Percentiles rank a stretch among this genome's conserved stretches.
These are phyloP conservation scores for Sugiyamaella grinbergsii DNA, from an alignment of 1,139 yeast genomes.

Conservation along the genomic window DNA sequence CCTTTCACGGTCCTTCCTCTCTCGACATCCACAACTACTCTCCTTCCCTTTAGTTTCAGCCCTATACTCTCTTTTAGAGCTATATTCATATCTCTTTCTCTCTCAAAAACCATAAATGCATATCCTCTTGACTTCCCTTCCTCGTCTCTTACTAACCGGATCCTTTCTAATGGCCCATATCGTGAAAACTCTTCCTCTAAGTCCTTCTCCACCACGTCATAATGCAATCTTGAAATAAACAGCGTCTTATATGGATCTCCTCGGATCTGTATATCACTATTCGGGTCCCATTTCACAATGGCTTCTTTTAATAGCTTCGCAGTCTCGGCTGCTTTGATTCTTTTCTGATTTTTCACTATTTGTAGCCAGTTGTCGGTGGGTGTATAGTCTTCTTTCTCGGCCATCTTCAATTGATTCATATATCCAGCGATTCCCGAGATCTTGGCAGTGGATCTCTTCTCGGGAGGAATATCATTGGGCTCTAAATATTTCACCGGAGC, in stretches of 20 bases:
- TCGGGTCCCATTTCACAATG: constrained; percentile 56
- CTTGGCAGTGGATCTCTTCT: constrained; percentile 51
- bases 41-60: constrained; percentile 53
- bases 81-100: constrained; percentile 56
- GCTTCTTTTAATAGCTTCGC: constrained; percentile 41
- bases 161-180: constrained; percentile 70
- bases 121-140: constrained; percentile 71
- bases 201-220: constrained; percentile 67
- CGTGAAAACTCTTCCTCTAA: constrained; percentile 61
- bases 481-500: constrained; percentile 62
- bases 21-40: constrained; percentile 76
- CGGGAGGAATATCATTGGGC: constrained; percentile 59
- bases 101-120: constrained; percentile 75
- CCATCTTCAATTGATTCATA: constrained; percentile 44
- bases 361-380: constrained; percentile 46
- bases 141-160: constrained; percentile 66
- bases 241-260: constrained; percentile 81
- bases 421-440: constrained; percentile 56
- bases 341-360: constrained; percentile 42
- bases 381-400: constrained; percentile 42
- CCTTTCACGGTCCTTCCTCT: constrained; percentile 72
- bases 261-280: constrained; percentile 58
- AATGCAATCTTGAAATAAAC: constrained; percentile 72
- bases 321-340: constrained; percentile 39
- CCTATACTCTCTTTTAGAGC: constrained; percentile 66